A percentile compares a stretch with the other conserved stretches of the same genome.
phyloP scores from a whole-genome alignment of 2,329 filamentous ascomycete genomes.

The Colletotrichum sojae region DNA sequence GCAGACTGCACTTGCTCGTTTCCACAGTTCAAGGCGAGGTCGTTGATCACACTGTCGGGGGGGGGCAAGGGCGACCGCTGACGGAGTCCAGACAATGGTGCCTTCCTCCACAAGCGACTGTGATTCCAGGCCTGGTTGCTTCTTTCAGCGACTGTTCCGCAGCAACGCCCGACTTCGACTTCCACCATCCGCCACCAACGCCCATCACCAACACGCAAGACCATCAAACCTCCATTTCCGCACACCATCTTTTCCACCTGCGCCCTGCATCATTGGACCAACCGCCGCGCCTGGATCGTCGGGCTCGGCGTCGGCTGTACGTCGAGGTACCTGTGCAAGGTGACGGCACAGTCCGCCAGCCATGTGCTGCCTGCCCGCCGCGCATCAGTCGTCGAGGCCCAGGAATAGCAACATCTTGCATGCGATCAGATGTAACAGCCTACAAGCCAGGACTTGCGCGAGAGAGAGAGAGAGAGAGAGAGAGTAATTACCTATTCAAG shows the following conservation, averaged over 20 bases:
- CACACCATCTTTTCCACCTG: background rate
- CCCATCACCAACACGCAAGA: background rate
- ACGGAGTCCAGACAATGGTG: no score
- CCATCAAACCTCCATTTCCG: background rate
- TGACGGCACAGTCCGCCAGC: constrained; percentile 20
- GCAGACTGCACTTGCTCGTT: background rate
- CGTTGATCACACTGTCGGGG: background rate
- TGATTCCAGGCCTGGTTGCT: background rate
- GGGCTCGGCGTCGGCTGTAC: constrained; percentile 11
- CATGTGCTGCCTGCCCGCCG: background rate
- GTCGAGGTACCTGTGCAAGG: background rate
- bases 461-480: constrained; percentile 21
- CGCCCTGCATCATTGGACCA: constrained; percentile 9
- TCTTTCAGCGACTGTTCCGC: constrained; percentile 10
- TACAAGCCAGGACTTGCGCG: background rate
- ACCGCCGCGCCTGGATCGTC: constrained; percentile 4
- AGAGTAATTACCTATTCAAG: constrained; percentile 23
- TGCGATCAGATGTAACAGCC: constrained; percentile 21
- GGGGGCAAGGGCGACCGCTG: no score
- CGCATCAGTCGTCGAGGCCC: constrained; percentile 10
- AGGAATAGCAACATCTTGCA: constrained; percentile 38
- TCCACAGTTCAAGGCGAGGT: background rate
- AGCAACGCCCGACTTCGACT: background rate
- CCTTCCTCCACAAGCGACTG: background rate
- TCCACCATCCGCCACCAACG: background rate